Base-by-base conservation (phyloP, 2,329 filamentous ascomycete genomes). In the Penicillium sp. region DNA sequence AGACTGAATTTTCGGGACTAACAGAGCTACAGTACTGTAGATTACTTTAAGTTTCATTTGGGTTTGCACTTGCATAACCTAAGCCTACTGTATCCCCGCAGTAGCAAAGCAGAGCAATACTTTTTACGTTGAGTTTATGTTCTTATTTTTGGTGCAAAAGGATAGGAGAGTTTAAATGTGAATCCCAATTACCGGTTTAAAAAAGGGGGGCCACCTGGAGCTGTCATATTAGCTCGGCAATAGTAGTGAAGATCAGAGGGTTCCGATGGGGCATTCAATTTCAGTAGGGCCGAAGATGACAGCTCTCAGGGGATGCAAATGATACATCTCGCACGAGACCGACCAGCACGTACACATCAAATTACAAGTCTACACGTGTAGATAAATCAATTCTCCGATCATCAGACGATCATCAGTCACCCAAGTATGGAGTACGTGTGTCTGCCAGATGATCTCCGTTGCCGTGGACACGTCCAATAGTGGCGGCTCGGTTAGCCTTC, bases 201-300 rank as follows among this genome's bases (percentile, higher is more conserved):
- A 42, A 31, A 43, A 16, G 33, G 49, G 49, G 35, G 33, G 19
- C 39, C 35, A 39, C 35, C 33, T 21, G 13, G 44, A 39, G 22
- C 37, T 47, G 48, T 46, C 52, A 55, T 50, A 51, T 50, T 51
- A 51, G 53, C n/a, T 50, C 39, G 47, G 48, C 35, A 50, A 29
- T 44, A 50, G 39, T 49, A 22, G 52, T 21, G 48, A 16, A n/a
- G 48, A 50, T 50, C 48, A 29, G 35, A 50, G 48, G 47, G 19
- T 39, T 16, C 11, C 14, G 37, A 53, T 55, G 45, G 49, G 42
- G 52, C 52, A 13, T 33, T 54, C 52, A 50, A 54, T 60, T 43
- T 53, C 44, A 11, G 52, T 49, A 60, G 21, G 58, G 58, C 58
- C 31, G 21, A 19, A 24, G 21, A 54, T 60, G 49, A 57, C 54